Base-by-base conservation (phyloP, 768 basidiomycete species). In the Cystobasidium ongulense region DNA sequence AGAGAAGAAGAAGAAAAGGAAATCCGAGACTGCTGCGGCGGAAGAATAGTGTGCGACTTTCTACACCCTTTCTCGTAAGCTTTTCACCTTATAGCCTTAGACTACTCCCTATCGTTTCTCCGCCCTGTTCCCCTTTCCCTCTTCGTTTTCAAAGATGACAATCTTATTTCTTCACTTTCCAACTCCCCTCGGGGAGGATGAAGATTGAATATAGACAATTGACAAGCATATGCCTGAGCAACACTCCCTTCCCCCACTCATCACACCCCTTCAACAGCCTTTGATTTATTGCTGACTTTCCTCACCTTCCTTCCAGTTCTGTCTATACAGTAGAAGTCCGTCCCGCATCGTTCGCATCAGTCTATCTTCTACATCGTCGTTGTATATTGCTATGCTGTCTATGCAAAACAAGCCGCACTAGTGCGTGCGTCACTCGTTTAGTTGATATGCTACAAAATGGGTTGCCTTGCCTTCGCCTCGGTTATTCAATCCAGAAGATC, bases 181-280 rank as follows among this genome's bases (percentile, higher is more conserved):
- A 46, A 67, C 65, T 39, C 50, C 65, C 43, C 35, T 39, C 65
- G 35, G 33, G 54, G 38, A 7, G 68, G 54, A 71, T 71, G 68
- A 54, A 61, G 68, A 71, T 21, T 33, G 21, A 41, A 57, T 29
- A 71, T 38, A 59, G 35, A 54, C 29, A 71, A 54, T 59, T 71
- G 68, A 71, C 68, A 71, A 71, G 68, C 68, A 71, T 71, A 71
- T 71, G 68, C 54, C 68, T 71, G 68, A 71, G 68, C 33, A 35
- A 23, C 5, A 35, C 29, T 27, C 18, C 27, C 29, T 23, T 7
- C 39, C n/a, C 31, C 52, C 53, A 27, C 25, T 29, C 53, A 33
- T 59, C 43, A 33, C 57, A 23, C 23, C 35, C 33, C 41, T 18
- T 27, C 38, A 36, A 11, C 33, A 2, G 63, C 23, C 63, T 41